Base-by-base conservation (phyloP, 1,284 basidiomycete genomes). In the Malassezia obtusa region DNA sequence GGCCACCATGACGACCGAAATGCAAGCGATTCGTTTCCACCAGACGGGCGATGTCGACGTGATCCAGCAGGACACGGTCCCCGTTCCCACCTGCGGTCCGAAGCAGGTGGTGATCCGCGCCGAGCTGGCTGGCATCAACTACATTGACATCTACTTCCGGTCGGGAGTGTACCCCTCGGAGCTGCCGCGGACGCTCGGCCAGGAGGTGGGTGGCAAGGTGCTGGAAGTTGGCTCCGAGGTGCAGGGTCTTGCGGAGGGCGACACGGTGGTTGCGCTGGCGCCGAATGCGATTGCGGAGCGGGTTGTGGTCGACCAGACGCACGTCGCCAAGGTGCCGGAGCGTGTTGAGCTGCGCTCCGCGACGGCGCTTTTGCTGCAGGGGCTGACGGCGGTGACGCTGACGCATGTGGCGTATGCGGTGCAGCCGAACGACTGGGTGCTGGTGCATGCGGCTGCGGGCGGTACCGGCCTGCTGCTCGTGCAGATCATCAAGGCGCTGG, bases 361-460 rank as follows among this genome's bases (percentile, higher is more conserved):
- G 0, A 86, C 84, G 1, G 83, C 85, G 0, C 76, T 80, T 2
- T 67, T 83, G 21, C 76, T 87, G 3, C 87, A 92, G 71, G 87
- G 84, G 14, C 65, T 94, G 46, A 95, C 91, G 0, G 84, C 86
- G 0, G 73, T 86, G 26, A 83, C 83, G 0, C 84, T 91, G 65
- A 79, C 86, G 60, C 83, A 83, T 45, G 89, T 95, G 72, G 82
- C 87, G 2, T 87, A 95, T 72, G 76, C 82, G 30, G 84, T 92
- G 49, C 80, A 90, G 75, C 69, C 75, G 57, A 78, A 77, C 6
- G 78, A 81, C 61, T 78, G 69, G 63, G 68, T 89, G 55, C 79
- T 89, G 46, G 80, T 95, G 14, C 87, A 92, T 71, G 91, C 92
- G 12, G 82, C 92, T 15, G 90, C 92, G 0, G 92, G 92, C 24